These are phyloP conservation scores for Plasmodium berghei DNA, from an alignment of 169 alveolate species.

Conservation along the genomic window DNA sequence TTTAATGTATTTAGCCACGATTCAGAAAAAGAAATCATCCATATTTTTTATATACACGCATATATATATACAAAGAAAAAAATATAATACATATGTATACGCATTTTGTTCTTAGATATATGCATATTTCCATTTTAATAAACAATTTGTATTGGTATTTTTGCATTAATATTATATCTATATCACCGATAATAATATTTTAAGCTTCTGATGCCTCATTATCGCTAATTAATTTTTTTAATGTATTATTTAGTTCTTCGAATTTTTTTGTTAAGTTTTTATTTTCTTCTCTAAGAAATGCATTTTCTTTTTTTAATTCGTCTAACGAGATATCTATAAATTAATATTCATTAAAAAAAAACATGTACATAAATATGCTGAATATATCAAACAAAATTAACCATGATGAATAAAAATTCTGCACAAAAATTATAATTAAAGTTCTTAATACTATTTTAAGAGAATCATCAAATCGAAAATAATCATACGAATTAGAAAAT, in stretches of 20 bases:
- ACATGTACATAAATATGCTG: neutral
- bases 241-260: slow-evolving; percentile 60
- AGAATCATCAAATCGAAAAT: no score
- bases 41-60: neutral
- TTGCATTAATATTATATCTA: neutral
- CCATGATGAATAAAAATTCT: no score
- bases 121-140: neutral
- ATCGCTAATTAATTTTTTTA: slow-evolving; percentile 27
- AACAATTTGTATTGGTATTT: neutral
- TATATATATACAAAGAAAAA: neutral
- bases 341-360: neutral
- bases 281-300: slow-evolving; percentile 57
- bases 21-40: neutral
- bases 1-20: neutral
- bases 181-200: neutral
- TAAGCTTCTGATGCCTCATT: neutral
- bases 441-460: no score
- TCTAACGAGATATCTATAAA: slow-evolving; percentile 44
- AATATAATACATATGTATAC: neutral
- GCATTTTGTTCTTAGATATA: neutral
- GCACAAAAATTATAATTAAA: no score
- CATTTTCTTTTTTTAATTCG: slow-evolving; percentile 55
- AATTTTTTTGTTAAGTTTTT: slow-evolving; percentile 46
- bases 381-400: no score
- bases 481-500: no score